Percentiles rank a stretch among this genome's conserved stretches.
Evolutionary conservation across 2,329 filamentous ascomycete genomes (phyloP).

Genomic region (Domatiomyces catenatus): DNA sequence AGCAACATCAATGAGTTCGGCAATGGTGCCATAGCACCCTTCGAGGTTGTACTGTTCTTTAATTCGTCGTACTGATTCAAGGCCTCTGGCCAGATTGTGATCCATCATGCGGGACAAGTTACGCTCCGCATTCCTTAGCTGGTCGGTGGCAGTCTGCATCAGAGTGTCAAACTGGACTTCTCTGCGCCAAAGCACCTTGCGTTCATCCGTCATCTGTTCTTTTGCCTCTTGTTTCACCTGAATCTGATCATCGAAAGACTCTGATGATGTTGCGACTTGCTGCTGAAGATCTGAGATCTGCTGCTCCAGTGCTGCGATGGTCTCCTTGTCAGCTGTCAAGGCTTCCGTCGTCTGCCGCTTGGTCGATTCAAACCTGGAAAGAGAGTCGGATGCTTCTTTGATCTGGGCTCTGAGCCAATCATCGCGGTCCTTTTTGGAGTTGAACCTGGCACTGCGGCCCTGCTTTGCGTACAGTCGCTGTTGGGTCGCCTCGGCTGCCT

Average conservation of each 20-base stretch:
- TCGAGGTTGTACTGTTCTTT: constrained; percentile 64
- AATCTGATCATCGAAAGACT: constrained; percentile 56
- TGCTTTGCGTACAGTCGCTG: constrained; percentile 84
- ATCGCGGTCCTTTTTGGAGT: constrained; percentile 76
- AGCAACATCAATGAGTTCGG: constrained; percentile 76
- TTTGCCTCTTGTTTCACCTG: constrained; percentile 62
- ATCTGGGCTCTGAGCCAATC: constrained; percentile 68
- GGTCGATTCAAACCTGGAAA: constrained; percentile 70
- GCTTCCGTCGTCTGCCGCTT: constrained; percentile 74
- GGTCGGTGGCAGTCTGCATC: constrained; percentile 57
- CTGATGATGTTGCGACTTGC: constrained; percentile 57
- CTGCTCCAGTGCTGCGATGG: constrained; percentile 56
- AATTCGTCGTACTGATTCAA: constrained; percentile 72
- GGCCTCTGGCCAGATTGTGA: constrained; percentile 66
- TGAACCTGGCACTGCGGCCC: constrained; percentile 72
- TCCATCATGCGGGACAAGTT: constrained; percentile 77
- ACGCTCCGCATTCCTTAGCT: constrained; percentile 62
- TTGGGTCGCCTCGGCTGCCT: constrained; percentile 57
- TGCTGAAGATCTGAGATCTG: constrained; percentile 57
- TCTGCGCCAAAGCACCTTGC: constrained; percentile 74
- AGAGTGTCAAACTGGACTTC: constrained; percentile 74
- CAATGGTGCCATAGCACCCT: constrained; percentile 81
- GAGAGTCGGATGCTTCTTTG: constrained; percentile 57
- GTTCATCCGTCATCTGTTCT: constrained; percentile 68
- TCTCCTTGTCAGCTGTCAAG: constrained; percentile 52